These are phyloP conservation scores for Platanthera guangdongensis DNA, from an alignment of 106 monocot species.

Conservation along the genomic window DNA sequence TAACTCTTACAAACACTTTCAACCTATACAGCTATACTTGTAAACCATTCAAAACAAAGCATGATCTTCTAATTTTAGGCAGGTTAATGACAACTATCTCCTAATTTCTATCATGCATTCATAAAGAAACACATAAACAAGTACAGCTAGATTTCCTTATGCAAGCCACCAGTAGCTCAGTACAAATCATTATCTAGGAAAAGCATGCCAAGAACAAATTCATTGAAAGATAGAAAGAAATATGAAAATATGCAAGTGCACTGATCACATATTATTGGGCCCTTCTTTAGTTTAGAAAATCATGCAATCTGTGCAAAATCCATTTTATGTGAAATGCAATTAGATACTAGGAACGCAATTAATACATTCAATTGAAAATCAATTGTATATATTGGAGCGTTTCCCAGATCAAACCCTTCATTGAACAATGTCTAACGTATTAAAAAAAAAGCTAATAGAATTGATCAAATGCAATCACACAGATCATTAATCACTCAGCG, in stretches of 20 bases:
- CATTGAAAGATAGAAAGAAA: neutral
- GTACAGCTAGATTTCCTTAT: neutral
- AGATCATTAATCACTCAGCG: neutral
- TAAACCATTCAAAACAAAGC: neutral
- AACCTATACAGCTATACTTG: neutral
- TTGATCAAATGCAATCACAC: constrained; percentile 3
- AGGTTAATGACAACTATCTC: neutral
- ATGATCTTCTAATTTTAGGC: neutral
- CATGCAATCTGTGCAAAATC: neutral
- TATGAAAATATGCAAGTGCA: neutral
- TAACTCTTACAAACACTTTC: neutral
- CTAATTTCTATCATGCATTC: neutral
- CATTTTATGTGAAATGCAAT: neutral
- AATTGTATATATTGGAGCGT: neutral
- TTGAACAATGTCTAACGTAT: constrained; percentile 4
- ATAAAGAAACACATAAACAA: neutral
- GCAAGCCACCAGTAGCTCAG: neutral
- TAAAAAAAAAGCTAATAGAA: neutral
- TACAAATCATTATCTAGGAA: neutral
- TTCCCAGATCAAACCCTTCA: neutral
- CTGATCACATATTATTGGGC: neutral
- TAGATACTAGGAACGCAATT: neutral
- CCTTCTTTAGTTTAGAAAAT: neutral
- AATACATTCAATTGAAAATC: neutral
- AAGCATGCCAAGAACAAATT: neutral